Evolutionary conservation across 371 early-diverging fungal species (phyloP), one percentile per base, ranked within the genome.

Genomic region (Mucor saturninus): DNA sequence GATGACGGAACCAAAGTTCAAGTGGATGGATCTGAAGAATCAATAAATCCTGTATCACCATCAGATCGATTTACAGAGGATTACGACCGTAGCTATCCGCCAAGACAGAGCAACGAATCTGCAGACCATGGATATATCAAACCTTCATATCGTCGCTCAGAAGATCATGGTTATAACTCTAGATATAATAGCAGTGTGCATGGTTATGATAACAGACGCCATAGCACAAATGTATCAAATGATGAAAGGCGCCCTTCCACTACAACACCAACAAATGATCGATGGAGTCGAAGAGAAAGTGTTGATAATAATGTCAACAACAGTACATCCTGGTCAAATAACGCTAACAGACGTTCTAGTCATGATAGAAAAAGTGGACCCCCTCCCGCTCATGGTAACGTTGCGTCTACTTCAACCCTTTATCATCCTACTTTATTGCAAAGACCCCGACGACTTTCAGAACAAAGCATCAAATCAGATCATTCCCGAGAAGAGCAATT

Each of bases 61-160:
- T 63, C 74, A 21, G 79, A 79, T 11, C 60, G 82, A 10, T 81
- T 81, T 53, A 72, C 79, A 5, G 77, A 81, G 21, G 82, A 81
- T 61, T 81, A 81, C 39, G 82, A 81, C 57, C 67, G 82, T 8
- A 75, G 75, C 15, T 78, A 81, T 56, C 79, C 76, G 11, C 68
- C 75, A 4, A 59, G 50, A 11, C 43, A 49, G 11, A 50, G 46
- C 46, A 43, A 51, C n/a, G 50, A 30, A 11, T 9, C n/a, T 21
- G 1, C 26, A 30, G 28, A 50, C 31, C 30, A 50, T 50, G 50
- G 50, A 50, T 50, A 54, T 5, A 37, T 42, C 15, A 59, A 67
- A 51, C 15, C 71, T n/a, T 15, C 15, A 14, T 58, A 67, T 14
- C 59, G 59, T 40, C 51, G 65, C 39, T 46, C 55, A 11, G 54